Evolutionary conservation across 2,329 filamentous ascomycete species (phyloP).

Genomic region (Alternaria longipes): DNA sequence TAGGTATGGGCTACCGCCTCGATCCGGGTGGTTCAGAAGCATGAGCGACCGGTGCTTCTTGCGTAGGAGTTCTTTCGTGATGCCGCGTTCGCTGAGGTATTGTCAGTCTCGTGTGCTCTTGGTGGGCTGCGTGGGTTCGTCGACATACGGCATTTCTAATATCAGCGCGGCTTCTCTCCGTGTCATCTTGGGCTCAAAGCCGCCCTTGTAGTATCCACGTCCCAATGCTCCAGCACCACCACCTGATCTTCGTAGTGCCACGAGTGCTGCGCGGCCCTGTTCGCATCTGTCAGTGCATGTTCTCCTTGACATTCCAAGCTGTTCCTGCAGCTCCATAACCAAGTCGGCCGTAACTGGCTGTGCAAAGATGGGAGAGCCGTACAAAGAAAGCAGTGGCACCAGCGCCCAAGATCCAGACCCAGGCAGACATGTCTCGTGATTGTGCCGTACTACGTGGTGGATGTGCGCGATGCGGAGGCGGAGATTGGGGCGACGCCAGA

Average conservation of each 20-base stretch:
- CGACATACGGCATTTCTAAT: conserved; percentile 82
- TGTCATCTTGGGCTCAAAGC: conserved; percentile 97
- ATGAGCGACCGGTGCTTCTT: conserved; percentile 96
- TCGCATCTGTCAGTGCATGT: conserved; percentile 20
- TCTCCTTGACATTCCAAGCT: neutral
- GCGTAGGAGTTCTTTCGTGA: conserved; percentile 92
- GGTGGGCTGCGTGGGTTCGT: neutral
- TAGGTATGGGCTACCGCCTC: conserved; percentile 93
- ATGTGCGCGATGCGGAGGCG: conserved; percentile 8
- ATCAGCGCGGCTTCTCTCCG: conserved; percentile 90
- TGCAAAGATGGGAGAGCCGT: conserved; percentile 32
- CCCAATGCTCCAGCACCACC: conserved; percentile 76
- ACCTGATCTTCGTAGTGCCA: conserved; percentile 85
- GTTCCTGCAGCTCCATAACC: neutral
- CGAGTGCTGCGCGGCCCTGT: conserved; percentile 89
- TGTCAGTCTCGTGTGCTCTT: conserved; percentile 7
- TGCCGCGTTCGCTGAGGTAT: conserved; percentile 74
- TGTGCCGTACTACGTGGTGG: neutral
- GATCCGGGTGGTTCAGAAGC: conserved; percentile 97
- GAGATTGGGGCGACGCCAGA: conserved; percentile 1
- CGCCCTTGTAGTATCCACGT: conserved; percentile 96
- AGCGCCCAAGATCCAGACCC: conserved; percentile 68
- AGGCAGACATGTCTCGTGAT: conserved; percentile 60
- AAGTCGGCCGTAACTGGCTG: fast-evolving
- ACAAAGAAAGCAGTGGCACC: conserved; percentile 74